Conservation (phyloP, 2,329 filamentous ascomycete genomes). For the Diaporthe capsici region DNA sequence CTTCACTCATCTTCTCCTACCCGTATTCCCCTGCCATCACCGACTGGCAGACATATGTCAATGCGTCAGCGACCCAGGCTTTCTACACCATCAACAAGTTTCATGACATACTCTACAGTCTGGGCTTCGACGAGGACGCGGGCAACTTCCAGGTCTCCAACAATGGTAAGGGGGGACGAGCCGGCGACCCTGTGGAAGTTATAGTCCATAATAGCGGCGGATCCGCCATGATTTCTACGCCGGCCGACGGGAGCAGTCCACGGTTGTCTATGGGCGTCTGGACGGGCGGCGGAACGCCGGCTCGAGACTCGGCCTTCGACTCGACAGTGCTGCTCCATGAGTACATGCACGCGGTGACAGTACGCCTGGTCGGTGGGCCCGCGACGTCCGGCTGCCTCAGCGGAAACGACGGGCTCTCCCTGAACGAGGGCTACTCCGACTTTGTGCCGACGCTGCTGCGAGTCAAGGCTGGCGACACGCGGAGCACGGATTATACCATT, state of each 20-base stretch:
- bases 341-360: not conserved
- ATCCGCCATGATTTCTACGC: not conserved
- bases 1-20: not conserved
- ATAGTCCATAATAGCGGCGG: not conserved
- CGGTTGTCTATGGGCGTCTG: not conserved
- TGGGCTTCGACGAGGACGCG: constrained; percentile 1
- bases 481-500: not conserved
- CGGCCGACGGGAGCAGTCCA: not conserved
- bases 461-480: not conserved
- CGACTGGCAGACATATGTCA: constrained; percentile 11
- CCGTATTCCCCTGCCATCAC: not conserved
- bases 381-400: not conserved
- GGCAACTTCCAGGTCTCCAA: not conserved
- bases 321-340: not conserved
- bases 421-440: not conserved
- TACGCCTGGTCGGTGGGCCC: not conserved
- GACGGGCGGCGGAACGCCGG: not conserved
- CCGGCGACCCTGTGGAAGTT: not conserved
- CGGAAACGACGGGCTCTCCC: not conserved
- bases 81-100: constrained; percentile 16
- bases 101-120: not conserved
- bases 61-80: not conserved
- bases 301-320: not conserved
- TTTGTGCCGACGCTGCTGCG: not conserved
- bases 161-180: not conserved